Evolutionary conservation across 345 rosid species (phyloP).

Genomic region (Fremontodendron californicum): DNA sequence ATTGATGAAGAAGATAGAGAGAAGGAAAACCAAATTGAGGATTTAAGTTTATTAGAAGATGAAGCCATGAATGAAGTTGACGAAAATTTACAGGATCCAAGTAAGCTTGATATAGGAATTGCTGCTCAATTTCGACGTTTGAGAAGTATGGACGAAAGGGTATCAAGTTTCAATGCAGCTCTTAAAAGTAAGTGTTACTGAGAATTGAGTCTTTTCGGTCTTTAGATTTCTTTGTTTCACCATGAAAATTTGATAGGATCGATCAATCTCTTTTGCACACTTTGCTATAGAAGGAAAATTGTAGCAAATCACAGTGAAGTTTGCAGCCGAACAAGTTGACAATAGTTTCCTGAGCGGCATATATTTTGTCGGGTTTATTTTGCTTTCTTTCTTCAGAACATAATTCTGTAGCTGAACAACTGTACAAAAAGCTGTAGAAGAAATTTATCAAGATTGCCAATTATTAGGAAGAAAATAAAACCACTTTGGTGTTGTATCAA

Average conservation of each 20-base stretch:
- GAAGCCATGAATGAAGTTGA: conserved; percentile 13
- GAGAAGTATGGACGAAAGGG: too few species aligned
- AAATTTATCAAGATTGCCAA: too few species aligned
- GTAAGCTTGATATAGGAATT: neutral
- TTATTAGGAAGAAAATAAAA: too few species aligned
- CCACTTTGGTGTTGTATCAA: too few species aligned
- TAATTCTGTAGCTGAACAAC: neutral
- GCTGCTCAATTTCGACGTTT: neutral
- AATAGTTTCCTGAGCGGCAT: neutral
- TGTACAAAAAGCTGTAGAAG: neutral
- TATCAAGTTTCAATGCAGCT: too few species aligned
- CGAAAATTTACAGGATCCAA: neutral
- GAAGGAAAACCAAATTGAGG: conserved; percentile 16
- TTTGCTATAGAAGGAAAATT: too few species aligned
- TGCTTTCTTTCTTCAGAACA: neutral
- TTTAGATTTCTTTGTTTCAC: neutral
- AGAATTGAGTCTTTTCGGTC: neutral
- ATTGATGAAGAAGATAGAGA: conserved; percentile 51
- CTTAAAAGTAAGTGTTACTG: too few species aligned
- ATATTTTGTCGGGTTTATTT: too few species aligned
- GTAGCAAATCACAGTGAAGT: neutral
- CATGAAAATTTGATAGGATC: neutral
- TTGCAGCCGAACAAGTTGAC: neutral
- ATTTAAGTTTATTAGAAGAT: conserved; percentile 14
- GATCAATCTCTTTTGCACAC: neutral